phyloP scores from a whole-genome alignment of 352 stramenopile genomes.

The Phytopythium sindhum region DNA sequence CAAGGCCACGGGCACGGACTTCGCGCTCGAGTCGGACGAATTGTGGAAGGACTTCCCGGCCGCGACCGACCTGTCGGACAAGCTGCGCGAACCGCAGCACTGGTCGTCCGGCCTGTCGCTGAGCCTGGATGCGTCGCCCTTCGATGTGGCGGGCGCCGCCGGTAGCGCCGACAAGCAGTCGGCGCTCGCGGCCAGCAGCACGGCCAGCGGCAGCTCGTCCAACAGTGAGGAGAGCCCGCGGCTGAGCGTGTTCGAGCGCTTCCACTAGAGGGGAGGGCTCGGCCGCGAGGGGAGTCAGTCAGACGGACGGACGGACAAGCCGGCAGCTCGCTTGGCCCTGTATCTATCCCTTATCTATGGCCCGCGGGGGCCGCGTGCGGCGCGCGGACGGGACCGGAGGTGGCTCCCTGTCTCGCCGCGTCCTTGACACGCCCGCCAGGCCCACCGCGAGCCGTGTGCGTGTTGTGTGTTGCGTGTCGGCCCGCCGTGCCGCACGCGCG shows the following conservation, averaged over 20 bases:
- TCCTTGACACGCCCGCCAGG: too few relatives aligned
- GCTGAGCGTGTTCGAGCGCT: slow-evolving; percentile 81
- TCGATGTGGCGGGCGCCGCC: slow-evolving; percentile 19
- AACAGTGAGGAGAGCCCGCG: slow-evolving; percentile 71
- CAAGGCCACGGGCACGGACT: slow-evolving; percentile 40
- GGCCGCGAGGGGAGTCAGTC: background rate
- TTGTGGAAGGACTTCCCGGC: slow-evolving; percentile 75
- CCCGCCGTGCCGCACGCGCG: background rate
- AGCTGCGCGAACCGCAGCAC: slow-evolving; percentile 34
- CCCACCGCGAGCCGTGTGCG: background rate
- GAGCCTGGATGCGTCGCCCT: slow-evolving; percentile 45
- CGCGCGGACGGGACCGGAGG: background rate
- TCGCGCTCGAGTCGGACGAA: slow-evolving; percentile 59
- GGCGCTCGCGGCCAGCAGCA: slow-evolving; percentile 13
- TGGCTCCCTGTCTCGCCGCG: background rate
- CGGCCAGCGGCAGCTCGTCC: slow-evolving; percentile 31
- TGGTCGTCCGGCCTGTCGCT: slow-evolving; percentile 62
- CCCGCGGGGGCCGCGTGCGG: slow-evolving; percentile 1
- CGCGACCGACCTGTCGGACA: slow-evolving; percentile 26
- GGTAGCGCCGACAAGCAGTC: background rate
- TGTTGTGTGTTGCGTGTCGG: background rate
- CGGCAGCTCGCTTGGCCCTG: background rate
- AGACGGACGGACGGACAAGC: background rate
- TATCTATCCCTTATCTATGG: slow-evolving; percentile 13
- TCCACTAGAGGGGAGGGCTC: slow-evolving; percentile 50